Conservation (phyloP, 2,329 filamentous ascomycete genomes). For the Tothia fuscella region DNA sequence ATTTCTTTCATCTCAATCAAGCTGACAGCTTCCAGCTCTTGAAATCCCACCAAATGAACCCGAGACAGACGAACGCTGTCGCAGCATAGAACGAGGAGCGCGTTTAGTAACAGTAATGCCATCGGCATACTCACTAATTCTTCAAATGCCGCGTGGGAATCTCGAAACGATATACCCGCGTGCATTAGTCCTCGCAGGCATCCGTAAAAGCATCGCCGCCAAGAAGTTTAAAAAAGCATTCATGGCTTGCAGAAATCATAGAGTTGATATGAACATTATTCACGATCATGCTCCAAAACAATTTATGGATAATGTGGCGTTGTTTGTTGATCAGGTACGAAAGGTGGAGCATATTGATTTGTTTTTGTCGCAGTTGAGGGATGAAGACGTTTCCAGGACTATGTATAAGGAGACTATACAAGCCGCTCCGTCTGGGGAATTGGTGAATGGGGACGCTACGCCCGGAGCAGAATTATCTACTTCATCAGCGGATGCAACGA, state of each 20-base stretch:
- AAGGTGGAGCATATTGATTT: constrained; percentile 77
- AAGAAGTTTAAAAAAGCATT: constrained; percentile 80
- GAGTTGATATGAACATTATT: constrained; percentile 95
- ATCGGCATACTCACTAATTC: constrained; percentile 68
- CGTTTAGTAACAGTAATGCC: constrained; percentile 82
- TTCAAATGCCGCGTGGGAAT: constrained; percentile 95
- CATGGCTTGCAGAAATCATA: constrained; percentile 74
- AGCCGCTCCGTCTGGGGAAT: not conserved
- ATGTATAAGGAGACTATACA: constrained; percentile 74
- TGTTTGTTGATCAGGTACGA: constrained; percentile 76
- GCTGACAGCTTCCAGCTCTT: constrained; percentile 43
- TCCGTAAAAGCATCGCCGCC: constrained; percentile 65
- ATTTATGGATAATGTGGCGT: constrained; percentile 62
- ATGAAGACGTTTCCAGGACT: constrained; percentile 85
- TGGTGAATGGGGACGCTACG: not conserved
- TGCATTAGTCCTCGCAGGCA: constrained; percentile 83
- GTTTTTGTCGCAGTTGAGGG: constrained; percentile 72
- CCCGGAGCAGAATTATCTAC: not conserved
- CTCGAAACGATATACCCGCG: constrained; percentile 89
- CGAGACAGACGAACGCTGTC: constrained; percentile 81
- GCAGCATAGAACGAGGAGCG: constrained; percentile 82
- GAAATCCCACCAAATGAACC: constrained; percentile 79
- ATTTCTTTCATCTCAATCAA: not conserved
- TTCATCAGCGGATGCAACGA: not conserved
- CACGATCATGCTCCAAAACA: constrained; percentile 85